Base-by-base conservation (phyloP, 768 basidiomycete species). In the Lyophyllum decastes region DNA sequence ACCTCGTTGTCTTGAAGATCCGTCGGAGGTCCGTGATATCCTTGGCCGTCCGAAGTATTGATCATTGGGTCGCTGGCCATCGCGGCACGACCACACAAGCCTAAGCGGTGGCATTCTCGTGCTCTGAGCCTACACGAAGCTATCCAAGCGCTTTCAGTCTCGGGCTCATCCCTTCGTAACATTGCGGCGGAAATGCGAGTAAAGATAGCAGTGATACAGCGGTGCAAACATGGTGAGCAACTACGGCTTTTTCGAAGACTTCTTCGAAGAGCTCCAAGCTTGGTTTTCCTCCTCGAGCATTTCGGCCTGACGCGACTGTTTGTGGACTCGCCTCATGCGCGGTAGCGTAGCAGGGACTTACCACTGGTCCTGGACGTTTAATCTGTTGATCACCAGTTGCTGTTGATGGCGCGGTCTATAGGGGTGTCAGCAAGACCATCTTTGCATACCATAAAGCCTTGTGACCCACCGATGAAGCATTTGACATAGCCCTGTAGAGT, bases 211-310 rank as follows among this genome's bases (percentile, higher is more conserved):
- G 30, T 9, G 16, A 38, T 4, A 19, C 19, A 41, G 2, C 4
- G 40, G n/a, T 19, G n/a, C 16, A 19, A 19, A n/a, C n/a, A 19
- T 5, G 16, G 17, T n/a, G n/a, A 2, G n/a, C 58, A 12, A 7
- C 35, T 38, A 38, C 45, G 59, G 38, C 38, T 3, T 26, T 33
- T 22, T 40, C 33, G 34, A 55, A 12, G 50, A 25, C 30, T 30
- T 30, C 25, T 33, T 45, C 17, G 49, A 9, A 12, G 50, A 35
- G 16, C 45, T 45, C 57, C 57, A 58, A 21, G 57, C 52, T 7
- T 22, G 27, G 35, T 58, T 54, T 16, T 58, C 57, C 30, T 58
- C 51, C 2, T 58, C 57, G 21, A 58, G 45, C 57, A 58, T 58
- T 53, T 58, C 57, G 9, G 57, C 52, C 57, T 57, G 49, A n/a